Evolutionary conservation across 1,284 basidiomycete species (phyloP).

Genomic region (Paramarasmius palmivorus): DNA sequence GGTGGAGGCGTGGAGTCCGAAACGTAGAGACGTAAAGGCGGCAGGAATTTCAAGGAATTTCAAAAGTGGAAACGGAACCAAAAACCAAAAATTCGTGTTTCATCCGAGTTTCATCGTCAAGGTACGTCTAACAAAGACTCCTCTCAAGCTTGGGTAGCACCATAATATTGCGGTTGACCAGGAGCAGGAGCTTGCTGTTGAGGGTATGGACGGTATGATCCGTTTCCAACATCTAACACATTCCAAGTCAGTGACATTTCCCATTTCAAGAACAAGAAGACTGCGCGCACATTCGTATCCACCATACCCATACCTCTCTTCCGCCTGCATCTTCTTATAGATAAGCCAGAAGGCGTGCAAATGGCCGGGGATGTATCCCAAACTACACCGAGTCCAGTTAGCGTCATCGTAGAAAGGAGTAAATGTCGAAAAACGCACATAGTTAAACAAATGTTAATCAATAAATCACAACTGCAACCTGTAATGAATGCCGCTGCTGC

Average conservation of each 20-base stretch:
- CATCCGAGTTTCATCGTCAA: no score
- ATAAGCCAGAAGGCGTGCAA: conserved; percentile 73
- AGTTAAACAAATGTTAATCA: conserved; percentile 62
- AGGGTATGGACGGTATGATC: background rate
- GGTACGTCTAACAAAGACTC: no score
- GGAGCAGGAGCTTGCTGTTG: background rate
- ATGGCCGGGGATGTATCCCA: conserved; percentile 77
- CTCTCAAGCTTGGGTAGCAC: conserved; percentile 3
- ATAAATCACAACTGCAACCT: conserved; percentile 70
- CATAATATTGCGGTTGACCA: background rate
- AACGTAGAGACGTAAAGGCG: no score
- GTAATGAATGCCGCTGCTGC: conserved; percentile 66
- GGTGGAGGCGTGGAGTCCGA: no score
- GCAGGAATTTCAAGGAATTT: no score
- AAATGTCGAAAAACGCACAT: conserved; percentile 33
- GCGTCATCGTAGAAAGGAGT: conserved; percentile 16
- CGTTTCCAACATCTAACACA: background rate
- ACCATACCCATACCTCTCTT: conserved; percentile 70
- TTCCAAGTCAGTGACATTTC: no score
- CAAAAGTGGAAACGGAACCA: no score
- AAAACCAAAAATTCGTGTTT: no score
- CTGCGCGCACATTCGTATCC: conserved; percentile 62
- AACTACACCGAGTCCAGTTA: conserved; percentile 33
- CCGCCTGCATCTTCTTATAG: conserved; percentile 77
- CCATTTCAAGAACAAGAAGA: background rate